A percentile compares a stretch with the other conserved stretches of the same genome.
Evolutionary conservation across 1,284 basidiomycete genomes (phyloP).

Genomic region (Melampsora occidentalis): DNA sequence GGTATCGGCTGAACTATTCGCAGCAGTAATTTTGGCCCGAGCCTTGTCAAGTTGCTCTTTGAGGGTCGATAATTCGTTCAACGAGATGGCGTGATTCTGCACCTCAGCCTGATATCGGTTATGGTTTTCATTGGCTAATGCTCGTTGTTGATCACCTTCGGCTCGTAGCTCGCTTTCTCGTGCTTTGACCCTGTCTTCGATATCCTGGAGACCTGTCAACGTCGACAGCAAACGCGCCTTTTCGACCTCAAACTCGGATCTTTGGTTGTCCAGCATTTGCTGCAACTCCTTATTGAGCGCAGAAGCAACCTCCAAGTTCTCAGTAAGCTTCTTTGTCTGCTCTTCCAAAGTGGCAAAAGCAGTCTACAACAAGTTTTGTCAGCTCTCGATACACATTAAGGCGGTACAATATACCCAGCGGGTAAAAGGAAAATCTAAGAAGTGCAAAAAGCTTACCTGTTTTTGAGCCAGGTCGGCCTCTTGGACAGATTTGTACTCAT

Average conservation of each 20-base stretch:
- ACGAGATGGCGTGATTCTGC: constrained; percentile 67
- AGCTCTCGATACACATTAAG: no score
- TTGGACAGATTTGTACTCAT: constrained; percentile 70
- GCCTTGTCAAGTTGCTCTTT: constrained; percentile 58
- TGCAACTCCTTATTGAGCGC: constrained; percentile 63
- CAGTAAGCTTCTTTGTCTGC: constrained; percentile 61
- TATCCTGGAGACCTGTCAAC: constrained; percentile 20
- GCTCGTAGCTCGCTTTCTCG: constrained; percentile 47
- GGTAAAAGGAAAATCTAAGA: constrained; percentile 6
- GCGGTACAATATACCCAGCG: not conserved
- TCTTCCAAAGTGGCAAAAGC: constrained; percentile 67
- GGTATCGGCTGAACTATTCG: constrained; percentile 64
- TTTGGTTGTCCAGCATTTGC: constrained; percentile 62
- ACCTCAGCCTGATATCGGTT: constrained; percentile 75
- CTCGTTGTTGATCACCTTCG: constrained; percentile 49
- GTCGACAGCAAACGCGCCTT: constrained; percentile 65
- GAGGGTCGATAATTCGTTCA: constrained; percentile 58
- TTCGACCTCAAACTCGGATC: constrained; percentile 68
- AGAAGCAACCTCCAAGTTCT: constrained; percentile 62
- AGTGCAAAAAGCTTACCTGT: constrained; percentile 59
- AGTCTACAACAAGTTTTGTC: constrained; percentile 57
- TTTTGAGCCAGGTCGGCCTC: constrained; percentile 66
- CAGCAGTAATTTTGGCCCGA: constrained; percentile 11
- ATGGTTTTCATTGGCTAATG: constrained; percentile 67
- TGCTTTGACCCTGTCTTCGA: constrained; percentile 25